phyloP scores from a whole-genome alignment of 352 stramenopile species.

The Globisporangium yorkense region DNA sequence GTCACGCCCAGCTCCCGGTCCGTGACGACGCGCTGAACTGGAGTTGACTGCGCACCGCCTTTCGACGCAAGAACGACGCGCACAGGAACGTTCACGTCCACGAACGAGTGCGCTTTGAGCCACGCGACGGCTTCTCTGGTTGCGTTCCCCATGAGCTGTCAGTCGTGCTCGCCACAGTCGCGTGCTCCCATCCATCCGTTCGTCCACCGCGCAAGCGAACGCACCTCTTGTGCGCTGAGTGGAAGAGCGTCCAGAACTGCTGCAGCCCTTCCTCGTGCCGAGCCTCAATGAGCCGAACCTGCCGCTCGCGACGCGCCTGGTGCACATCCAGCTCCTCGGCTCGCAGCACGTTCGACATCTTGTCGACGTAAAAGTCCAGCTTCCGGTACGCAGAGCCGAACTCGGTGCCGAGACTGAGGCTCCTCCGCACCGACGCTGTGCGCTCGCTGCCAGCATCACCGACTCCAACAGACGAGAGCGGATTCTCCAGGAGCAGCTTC shows the following conservation, averaged over 20 bases:
- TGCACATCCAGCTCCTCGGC: conserved; percentile 22
- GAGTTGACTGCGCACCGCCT: neutral
- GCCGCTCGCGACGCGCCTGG: conserved; percentile 20
- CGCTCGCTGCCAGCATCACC: neutral
- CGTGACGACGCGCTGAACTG: conserved; percentile 4
- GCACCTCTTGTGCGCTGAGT: conserved; percentile 25
- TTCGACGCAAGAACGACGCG: conserved; percentile 2
- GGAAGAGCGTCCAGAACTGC: conserved; percentile 59
- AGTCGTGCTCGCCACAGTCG: neutral
- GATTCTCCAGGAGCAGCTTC: conserved; percentile 41
- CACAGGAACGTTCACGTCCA: conserved; percentile 63
- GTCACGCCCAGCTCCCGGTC: conserved; percentile 41
- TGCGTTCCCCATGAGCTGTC: neutral
- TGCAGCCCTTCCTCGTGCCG: conserved; percentile 34
- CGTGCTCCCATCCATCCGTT: too few relatives aligned
- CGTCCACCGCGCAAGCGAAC: neutral
- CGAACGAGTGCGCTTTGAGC: conserved; percentile 54
- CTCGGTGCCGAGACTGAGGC: conserved; percentile 6
- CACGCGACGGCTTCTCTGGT: conserved; percentile 52
- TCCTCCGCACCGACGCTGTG: conserved; percentile 2
- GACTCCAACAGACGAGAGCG: neutral
- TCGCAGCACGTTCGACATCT: conserved; percentile 28
- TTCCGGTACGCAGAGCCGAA: conserved; percentile 26
- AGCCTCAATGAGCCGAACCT: conserved; percentile 29
- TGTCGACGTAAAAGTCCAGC: conserved; percentile 42